These are phyloP conservation scores for Aspergillus phoenicis DNA, from an alignment of 2,329 filamentous ascomycete species.

Conservation along the genomic window DNA sequence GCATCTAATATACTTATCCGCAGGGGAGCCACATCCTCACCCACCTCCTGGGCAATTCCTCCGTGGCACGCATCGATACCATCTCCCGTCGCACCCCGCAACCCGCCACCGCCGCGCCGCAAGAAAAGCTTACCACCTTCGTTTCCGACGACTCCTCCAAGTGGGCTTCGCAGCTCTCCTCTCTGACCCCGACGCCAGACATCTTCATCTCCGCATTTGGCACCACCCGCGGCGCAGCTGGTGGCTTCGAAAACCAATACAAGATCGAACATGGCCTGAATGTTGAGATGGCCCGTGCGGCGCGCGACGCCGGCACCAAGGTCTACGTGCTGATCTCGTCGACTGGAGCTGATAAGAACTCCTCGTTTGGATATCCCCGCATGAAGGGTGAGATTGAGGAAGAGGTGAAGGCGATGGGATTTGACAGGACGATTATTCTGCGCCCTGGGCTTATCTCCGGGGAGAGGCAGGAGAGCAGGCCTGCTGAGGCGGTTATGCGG, in stretches of 20 bases:
- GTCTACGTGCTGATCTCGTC: constrained; percentile 78
- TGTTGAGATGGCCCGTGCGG: constrained; percentile 72
- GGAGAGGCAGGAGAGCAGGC: constrained; percentile 62
- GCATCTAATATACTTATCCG: constrained; percentile 24
- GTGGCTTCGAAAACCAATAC: constrained; percentile 76
- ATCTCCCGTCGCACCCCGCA: constrained; percentile 49
- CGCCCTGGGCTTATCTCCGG: constrained; percentile 77
- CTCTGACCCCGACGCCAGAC: constrained; percentile 58
- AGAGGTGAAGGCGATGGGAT: constrained; percentile 68
- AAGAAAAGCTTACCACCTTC: constrained; percentile 66
- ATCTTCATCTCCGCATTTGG: constrained; percentile 78
- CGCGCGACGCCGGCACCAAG: constrained; percentile 70
- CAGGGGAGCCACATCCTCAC: constrained; percentile 75
- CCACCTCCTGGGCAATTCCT: constrained; percentile 46
- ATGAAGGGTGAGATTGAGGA: constrained; percentile 94
- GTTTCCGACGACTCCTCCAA: constrained; percentile 67
- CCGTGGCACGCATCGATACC: constrained; percentile 46
- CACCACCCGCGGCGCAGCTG: constrained; percentile 75
- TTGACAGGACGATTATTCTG: constrained; percentile 75
- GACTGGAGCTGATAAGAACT: constrained; percentile 54
- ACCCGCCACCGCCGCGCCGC: constrained; percentile 49
- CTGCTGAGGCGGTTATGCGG: constrained; percentile 60
- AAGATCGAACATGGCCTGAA: constrained; percentile 89
- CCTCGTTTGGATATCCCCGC: constrained; percentile 57
- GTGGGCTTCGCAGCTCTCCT: constrained; percentile 66